Base-by-base conservation (phyloP, 257 asterid genomes). In the Haberlea rhodopensis region DNA sequence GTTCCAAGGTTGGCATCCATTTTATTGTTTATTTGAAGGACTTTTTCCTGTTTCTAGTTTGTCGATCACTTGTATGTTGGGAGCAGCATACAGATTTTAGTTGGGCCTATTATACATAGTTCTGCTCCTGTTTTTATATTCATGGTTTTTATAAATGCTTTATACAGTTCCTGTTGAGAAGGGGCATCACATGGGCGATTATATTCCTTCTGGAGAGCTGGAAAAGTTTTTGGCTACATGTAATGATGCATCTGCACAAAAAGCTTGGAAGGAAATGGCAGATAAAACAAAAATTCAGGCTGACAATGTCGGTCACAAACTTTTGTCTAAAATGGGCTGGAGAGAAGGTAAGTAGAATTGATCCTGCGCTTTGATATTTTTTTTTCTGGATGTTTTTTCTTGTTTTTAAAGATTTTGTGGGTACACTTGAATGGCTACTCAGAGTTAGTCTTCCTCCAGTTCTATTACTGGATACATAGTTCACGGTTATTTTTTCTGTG, bases 131-230 rank as follows among this genome's bases (percentile, higher is more conserved):
- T 16, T 58, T 60, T 34, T 8, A 3, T 15, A 21, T 46, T 37
- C 1, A 7, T 63, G 45, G 69, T 69, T 48, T 21, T 58, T 40
- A 25, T 67, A 19, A 34, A 57, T 54, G 56, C 46, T 0, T 34
- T 15, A 34, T 34, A 21, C 85, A 85, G 90, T 69, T 75, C 69
- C 84, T 26, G 71, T 68, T 22, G 81, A 86, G 78, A 91, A 82
- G 72, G 96, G 97, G 57, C 96, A 91, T 74, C 97, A 91, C 75
- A 91, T 91, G 97, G 97, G 97, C 25, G 97, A 90, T 69, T 88
- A 82, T 75, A 90, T 90, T 72, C 97, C 97, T 29, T 89, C 60
- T 2, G 97, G 88, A 71, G 96, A 88, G 83, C 96, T 88, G 15
- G 96, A 83, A 68, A 90, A 86, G 80, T 90, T 91, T 75, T 37